Evolutionary conservation across 192 early-diverging fungal species (phyloP).

Genomic region (Gigaspora rosea): DNA sequence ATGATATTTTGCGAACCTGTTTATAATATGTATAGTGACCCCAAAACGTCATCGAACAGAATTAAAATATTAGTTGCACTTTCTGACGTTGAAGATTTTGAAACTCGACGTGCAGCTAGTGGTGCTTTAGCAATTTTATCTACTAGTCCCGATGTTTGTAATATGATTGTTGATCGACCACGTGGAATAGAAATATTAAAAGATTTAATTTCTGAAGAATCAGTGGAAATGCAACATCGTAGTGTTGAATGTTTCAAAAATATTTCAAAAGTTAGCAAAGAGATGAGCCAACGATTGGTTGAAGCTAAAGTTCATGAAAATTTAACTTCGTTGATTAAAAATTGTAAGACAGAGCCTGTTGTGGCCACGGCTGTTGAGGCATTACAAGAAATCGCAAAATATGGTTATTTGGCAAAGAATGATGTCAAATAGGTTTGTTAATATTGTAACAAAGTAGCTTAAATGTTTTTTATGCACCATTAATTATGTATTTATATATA

Average conservation of each 20-base stretch:
- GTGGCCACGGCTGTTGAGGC: constrained; percentile 58
- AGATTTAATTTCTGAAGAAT: constrained; percentile 54
- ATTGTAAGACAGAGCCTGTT: constrained; percentile 49
- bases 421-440: too few species aligned
- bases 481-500: too few species aligned
- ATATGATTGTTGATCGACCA: constrained; percentile 58
- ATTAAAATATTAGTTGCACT: constrained; percentile 84
- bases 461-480: too few species aligned
- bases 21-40: constrained; percentile 73
- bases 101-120: constrained; percentile 79
- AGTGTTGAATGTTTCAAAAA: constrained; percentile 74
- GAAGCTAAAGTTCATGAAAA: constrained; percentile 46
- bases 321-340: constrained; percentile 51
- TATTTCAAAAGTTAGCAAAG: constrained; percentile 52
- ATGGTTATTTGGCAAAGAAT: too few species aligned
- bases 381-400: constrained; percentile 50
- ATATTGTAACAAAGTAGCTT: too few species aligned
- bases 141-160: constrained; percentile 52
- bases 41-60: constrained; percentile 48
- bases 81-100: constrained; percentile 83
- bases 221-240: constrained; percentile 68
- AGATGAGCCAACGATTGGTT: constrained; percentile 50
- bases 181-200: constrained; percentile 55
- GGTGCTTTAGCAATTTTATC: constrained; percentile 87
- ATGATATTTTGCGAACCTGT: constrained; percentile 84